Conservation (phyloP, 1,139 yeast species). For the Suhomyces choctaworum region DNA sequence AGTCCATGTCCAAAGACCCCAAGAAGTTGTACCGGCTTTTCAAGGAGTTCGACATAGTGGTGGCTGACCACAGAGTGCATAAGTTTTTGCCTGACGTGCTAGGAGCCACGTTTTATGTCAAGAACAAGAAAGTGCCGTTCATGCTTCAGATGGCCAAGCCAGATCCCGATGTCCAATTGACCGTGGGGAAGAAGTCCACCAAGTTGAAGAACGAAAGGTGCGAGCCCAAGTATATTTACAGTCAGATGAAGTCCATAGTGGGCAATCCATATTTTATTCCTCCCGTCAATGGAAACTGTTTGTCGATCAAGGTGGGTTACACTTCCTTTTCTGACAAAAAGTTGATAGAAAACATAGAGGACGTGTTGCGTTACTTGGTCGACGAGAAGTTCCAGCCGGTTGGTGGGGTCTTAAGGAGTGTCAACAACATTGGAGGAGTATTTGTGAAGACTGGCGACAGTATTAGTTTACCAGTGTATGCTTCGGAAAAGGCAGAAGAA, state of each 20-base stretch:
- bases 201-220: constrained; percentile 54
- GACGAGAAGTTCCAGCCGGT: constrained; percentile 51
- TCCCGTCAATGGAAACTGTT: constrained; percentile 54
- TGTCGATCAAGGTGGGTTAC: constrained; percentile 55
- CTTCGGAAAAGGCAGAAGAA: constrained; percentile 17
- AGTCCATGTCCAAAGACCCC: constrained; percentile 44
- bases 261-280: constrained; percentile 62
- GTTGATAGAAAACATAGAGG: constrained; percentile 54
- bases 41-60: constrained; percentile 63
- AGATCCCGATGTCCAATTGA: constrained; percentile 38
- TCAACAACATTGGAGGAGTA: constrained; percentile 47
- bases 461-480: constrained; percentile 51
- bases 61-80: constrained; percentile 66
- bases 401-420: constrained; percentile 55
- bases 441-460: constrained; percentile 66
- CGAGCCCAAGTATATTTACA: constrained; percentile 59
- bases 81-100: constrained; percentile 56
- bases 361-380: constrained; percentile 52
- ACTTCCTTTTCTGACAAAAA: constrained; percentile 44
- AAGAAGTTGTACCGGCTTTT: constrained; percentile 48
- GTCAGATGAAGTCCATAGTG: constrained; percentile 61
- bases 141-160: constrained; percentile 66
- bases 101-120: constrained; percentile 57
- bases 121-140: constrained; percentile 62
- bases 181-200: constrained; percentile 31